Base-by-base conservation (phyloP, 495 filamentous ascomycete species). In the Penicillium canescens region DNA sequence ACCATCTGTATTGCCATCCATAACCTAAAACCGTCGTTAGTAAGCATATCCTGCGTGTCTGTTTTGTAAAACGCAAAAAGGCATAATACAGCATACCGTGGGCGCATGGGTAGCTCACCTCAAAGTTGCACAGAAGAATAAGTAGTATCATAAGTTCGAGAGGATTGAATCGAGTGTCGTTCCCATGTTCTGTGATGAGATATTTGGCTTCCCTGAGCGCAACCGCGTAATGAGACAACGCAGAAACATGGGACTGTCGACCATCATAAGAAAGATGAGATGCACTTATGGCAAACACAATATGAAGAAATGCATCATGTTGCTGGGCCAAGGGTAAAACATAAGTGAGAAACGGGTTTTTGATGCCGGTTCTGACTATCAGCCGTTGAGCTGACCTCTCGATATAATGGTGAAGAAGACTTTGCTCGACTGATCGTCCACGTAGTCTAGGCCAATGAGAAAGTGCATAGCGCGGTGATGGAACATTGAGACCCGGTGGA, bases 1-100 rank as follows among this genome's bases (percentile, higher is more conserved):
- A n/a, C 42, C 42, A n/a, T 24, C 42, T 23, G 23, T 44, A n/a
- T 44, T 44, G n/a, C 42, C 42, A 23, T 44, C 42, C 13, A 44
- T 24, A 2, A 44, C 42, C 42, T 44, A 31, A 8, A 44, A 10
- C n/a, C 23, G 3, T 28, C 23, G 4, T 44, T 31, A 28, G 42
- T 24, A 4, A 6, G 23, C 12, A 44, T 26, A 4, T 20, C 23
- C 16, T 10, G 20, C 18, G 1, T 24, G 3, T 24, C 23, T 24
- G 23, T 24, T 24, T 24, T 24, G 18, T 13, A 4, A 26, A 8
- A 31, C 16, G n/a, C 7, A 21, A 7, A 10, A 18, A 18, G 18
- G 12, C 23, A 13, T 13, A 23, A 9, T 43, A 18, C 18, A 18
- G 18, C 18, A 18, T 18, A 18, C 18, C 18, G 18, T 18, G 18